Percentiles rank a stretch among this genome's conserved stretches.
Evolutionary conservation across 768 basidiomycete species (phyloP).

Genomic region (Mycena amicta): DNA sequence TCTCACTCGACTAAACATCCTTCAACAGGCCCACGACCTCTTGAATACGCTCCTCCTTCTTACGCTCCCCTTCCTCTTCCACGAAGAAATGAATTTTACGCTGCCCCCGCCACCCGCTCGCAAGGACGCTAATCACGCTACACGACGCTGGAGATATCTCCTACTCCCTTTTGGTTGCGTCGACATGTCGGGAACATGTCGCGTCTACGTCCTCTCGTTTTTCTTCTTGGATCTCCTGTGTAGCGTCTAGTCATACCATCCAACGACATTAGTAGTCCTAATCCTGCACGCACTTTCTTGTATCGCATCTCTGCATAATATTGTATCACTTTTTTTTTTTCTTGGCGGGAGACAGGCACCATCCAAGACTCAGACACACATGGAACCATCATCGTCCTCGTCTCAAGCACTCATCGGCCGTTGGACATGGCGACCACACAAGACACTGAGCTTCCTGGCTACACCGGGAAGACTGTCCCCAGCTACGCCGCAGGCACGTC

Average conservation of each 20-base stretch:
- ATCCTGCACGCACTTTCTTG: background rate
- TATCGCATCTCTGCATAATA: background rate
- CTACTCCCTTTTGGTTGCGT: constrained; percentile 2
- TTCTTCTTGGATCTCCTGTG: constrained; percentile 11
- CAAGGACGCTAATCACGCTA: constrained; percentile 10
- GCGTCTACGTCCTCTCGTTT: constrained; percentile 7
- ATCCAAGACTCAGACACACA: background rate
- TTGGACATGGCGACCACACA: constrained; percentile 16
- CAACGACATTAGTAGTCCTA: background rate
- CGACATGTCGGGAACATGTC: constrained; percentile 22
- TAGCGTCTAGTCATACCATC: constrained; percentile 17
- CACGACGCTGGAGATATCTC: background rate
- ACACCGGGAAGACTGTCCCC: constrained; percentile 14
- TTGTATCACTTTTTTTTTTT: background rate
- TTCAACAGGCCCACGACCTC: constrained; percentile 44
- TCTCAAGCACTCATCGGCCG: constrained; percentile 3
- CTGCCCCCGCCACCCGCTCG: constrained; percentile 16
- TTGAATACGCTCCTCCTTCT: constrained; percentile 53
- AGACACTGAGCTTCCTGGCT: constrained; percentile 21
- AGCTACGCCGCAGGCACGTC: constrained; percentile 20
- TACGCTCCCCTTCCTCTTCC: constrained; percentile 39
- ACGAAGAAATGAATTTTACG: constrained; percentile 34
- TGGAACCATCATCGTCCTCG: background rate
- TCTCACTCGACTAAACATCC: background rate
- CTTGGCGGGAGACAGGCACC: background rate